Evolutionary conservation across 2,329 filamentous ascomycete species (phyloP), one percentile per base, ranked within the genome.

Genomic region (Pseudogymnoascus sp.): DNA sequence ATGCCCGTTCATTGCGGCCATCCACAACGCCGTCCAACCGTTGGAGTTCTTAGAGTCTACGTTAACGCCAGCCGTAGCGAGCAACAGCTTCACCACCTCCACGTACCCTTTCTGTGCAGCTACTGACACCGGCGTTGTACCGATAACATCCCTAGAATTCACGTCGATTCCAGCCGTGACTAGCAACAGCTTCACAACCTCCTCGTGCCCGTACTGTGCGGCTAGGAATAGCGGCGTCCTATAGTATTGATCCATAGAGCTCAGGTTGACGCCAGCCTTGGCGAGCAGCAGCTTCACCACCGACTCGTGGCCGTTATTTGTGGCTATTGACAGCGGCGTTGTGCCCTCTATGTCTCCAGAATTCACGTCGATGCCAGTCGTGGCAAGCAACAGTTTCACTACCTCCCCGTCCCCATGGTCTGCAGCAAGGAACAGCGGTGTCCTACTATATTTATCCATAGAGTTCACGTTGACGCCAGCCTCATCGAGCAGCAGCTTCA

Each of bases 341-440:
- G 8, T 5, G 23, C n/a, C n/a, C n/a, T 42, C 1, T 18, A 5
- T 37, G 18, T 11, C 6, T n/a, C 42, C 23, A 31, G 61, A 38
- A 25, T 63, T 18, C 14, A 63, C 16, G 16, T 63, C 37, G 16
- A 50, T 25, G 23, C 33, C 53, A 14, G 35, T 12, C 16, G 56
- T 28, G 8, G 42, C 33, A 7, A 63, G 53, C 12, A 64, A 40
- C 28, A 65, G 50, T 25, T 73, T 65, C 4, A 71, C 68, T 66
- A 75, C 73, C 4, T 70, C 68, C 0, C 70, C 67, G 11, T 74
- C 64, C 1, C 73, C 28, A 2, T 8, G 7, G 1, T 3, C 7
- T 31, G 28, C 28, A 31, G 28, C 28, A 31, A 31, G 7, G 28
- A 1, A 31, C 28, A 31, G 28, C 28, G 28, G 7, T 7, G 28